Conservation (phyloP, 176 grass and related monocot genomes). For the Urochloa ruziziensis region DNA sequence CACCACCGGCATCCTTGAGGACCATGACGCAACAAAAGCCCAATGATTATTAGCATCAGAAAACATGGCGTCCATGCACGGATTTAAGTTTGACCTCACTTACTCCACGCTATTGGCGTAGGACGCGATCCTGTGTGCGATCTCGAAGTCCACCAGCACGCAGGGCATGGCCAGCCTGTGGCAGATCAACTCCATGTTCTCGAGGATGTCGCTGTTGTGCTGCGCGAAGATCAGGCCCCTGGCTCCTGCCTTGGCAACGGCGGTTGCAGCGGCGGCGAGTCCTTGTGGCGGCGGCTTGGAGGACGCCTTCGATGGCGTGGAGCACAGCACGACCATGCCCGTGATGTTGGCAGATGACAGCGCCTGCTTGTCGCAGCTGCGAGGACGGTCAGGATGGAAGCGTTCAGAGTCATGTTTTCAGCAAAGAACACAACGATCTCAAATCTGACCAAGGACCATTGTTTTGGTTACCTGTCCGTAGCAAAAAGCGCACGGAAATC, state of each 20-base stretch:
- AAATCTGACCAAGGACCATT: too few relatives aligned
- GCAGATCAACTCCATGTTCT: fast-evolving
- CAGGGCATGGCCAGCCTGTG: neutral
- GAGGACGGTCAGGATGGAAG: neutral
- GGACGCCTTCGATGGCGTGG: neutral
- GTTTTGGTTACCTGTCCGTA: neutral
- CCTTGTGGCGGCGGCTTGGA: neutral
- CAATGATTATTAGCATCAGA: too few relatives aligned
- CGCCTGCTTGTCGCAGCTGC: neutral
- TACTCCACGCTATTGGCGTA: neutral
- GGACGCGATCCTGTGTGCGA: neutral
- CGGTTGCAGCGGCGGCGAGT: fast-evolving
- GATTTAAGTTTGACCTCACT: too few relatives aligned
- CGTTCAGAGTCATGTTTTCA: neutral
- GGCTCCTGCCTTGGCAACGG: neutral
- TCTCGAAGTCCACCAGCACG: conserved; percentile 7
- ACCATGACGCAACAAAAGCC: neutral
- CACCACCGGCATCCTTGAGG: neutral
- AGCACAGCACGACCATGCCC: conserved; percentile 28
- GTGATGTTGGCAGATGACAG: conserved; percentile 6
- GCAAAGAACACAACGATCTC: neutral
- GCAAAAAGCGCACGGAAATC: conserved; percentile 13
- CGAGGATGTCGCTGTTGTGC: neutral
- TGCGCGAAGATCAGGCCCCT: conserved; percentile 30
- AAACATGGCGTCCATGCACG: too few relatives aligned